Evolutionary conservation across 805 yeast species (phyloP).

Genomic region (Kodamaea kaohsiungensis): DNA sequence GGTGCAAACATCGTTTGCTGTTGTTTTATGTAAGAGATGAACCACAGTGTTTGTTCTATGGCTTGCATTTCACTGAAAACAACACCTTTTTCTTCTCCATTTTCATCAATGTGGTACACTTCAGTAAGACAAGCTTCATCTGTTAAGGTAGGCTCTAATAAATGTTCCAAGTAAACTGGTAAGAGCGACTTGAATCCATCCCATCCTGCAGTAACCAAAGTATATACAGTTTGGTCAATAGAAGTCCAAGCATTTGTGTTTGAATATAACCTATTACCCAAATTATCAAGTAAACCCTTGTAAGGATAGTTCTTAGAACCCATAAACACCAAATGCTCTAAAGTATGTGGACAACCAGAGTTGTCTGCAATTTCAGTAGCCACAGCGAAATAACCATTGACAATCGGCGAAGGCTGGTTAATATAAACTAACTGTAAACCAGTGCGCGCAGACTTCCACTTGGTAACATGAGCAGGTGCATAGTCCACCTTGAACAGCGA

Average conservation of each 20-base stretch:
- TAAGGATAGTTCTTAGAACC: constrained; percentile 88
- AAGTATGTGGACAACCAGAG: constrained; percentile 92
- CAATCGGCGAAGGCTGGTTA: constrained; percentile 80
- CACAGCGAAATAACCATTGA: constrained; percentile 92
- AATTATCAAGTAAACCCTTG: constrained; percentile 84
- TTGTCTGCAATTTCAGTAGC: constrained; percentile 89
- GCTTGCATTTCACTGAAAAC: constrained; percentile 98
- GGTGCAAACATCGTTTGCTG: constrained; percentile 56
- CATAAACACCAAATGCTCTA: constrained; percentile 93
- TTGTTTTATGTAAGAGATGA: constrained; percentile 57
- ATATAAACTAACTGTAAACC: constrained; percentile 81
- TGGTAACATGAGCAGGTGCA: constrained; percentile 68
- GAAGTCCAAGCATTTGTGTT: constrained; percentile 97
- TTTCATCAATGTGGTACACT: constrained; percentile 91
- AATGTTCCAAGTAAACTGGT: constrained; percentile 89
- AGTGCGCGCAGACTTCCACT: constrained; percentile 78
- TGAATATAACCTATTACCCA: constrained; percentile 82
- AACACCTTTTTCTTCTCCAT: constrained; percentile 91
- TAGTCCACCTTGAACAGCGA: constrained; percentile 64
- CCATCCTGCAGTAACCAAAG: constrained; percentile 93
- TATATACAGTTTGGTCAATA: constrained; percentile 93
- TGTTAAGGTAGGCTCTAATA: constrained; percentile 79
- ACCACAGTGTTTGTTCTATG: constrained; percentile 76
- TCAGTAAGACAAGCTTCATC: constrained; percentile 92
- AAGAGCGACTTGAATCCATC: constrained; percentile 82